phyloP scores from a whole-genome alignment of 257 asterid species.

The Solanum medicagineum region DNA sequence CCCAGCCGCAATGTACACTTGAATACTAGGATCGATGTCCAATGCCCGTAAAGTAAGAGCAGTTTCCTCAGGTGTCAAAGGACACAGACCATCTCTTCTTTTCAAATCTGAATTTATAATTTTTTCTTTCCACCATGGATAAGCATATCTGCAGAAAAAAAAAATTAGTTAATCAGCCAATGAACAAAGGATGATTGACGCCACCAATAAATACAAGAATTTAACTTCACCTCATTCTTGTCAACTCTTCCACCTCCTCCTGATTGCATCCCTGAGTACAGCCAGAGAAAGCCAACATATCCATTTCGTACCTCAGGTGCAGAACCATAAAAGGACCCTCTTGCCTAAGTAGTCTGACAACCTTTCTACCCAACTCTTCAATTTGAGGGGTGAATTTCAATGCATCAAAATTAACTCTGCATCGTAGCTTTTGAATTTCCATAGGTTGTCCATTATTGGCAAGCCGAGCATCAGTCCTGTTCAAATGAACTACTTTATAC shows the following conservation, averaged over 20 bases:
- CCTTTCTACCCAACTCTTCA: constrained; percentile 19
- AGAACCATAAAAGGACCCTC: constrained; percentile 26
- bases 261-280: constrained; percentile 21
- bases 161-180: neutral
- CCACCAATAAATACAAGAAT: neutral
- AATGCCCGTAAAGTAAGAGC: constrained; percentile 19
- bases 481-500: constrained; percentile 24
- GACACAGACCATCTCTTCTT: constrained; percentile 24
- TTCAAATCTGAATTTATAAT: constrained; percentile 15
- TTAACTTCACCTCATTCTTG: constrained; percentile 19
- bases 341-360: constrained; percentile 15
- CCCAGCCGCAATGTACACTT: constrained; percentile 25
- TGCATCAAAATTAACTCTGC: constrained; percentile 21
- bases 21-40: constrained; percentile 13
- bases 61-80: constrained; percentile 33
- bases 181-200: neutral
- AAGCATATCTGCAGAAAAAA: constrained; percentile 10
- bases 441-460: constrained; percentile 22
- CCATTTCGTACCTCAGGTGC: constrained; percentile 32
- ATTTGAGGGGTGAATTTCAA: constrained; percentile 21
- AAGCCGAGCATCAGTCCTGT: constrained; percentile 26
- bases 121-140: constrained; percentile 30
- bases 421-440: constrained; percentile 22
- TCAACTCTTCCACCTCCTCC: constrained; percentile 18
- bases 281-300: constrained; percentile 30